Conservation (phyloP, 139 green algal species). For the Tetradesmus obliquus region DNA sequence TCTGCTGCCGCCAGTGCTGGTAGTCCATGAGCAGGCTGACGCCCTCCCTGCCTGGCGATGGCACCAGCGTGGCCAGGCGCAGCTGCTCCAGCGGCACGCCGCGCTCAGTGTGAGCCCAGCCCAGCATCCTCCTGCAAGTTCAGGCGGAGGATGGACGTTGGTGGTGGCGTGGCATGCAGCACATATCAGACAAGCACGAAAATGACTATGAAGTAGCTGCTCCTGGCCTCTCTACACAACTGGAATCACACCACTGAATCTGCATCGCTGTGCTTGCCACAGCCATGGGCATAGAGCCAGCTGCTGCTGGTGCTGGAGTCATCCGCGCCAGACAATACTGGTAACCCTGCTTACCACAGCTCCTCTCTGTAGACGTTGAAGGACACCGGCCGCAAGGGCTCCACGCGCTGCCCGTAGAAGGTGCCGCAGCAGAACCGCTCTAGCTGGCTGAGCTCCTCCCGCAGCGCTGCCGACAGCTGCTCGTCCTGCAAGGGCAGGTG, state of each 20-base stretch:
- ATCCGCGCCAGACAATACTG: too few relatives aligned
- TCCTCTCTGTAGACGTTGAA: conserved; percentile 63
- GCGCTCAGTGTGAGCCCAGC: conserved; percentile 58
- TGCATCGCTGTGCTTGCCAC: not conserved
- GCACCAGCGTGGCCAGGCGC: conserved; percentile 50
- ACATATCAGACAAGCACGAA: too few relatives aligned
- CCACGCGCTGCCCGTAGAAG: conserved; percentile 56
- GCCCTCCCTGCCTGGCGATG: conserved; percentile 41
- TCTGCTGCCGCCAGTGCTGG: conserved; percentile 61
- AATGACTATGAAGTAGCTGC: too few relatives aligned
- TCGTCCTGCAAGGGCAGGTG: not conserved
- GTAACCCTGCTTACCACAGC: conserved; percentile 37
- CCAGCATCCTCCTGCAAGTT: conserved; percentile 58
- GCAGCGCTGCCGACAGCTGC: conserved; percentile 47
- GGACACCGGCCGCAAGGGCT: conserved; percentile 59
- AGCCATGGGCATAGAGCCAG: too few relatives aligned
- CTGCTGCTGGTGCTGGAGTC: not conserved
- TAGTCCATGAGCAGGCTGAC: conserved; percentile 68
- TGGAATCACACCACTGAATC: too few relatives aligned
- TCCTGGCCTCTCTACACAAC: too few relatives aligned
- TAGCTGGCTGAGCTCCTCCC: conserved; percentile 58
- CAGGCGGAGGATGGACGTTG: not conserved
- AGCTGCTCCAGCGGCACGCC: conserved; percentile 58
- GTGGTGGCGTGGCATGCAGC: not conserved
- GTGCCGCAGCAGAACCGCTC: conserved; percentile 56